phyloP scores from a whole-genome alignment of 768 basidiomycete genomes.

The Boletus rufocinnamomeus region DNA sequence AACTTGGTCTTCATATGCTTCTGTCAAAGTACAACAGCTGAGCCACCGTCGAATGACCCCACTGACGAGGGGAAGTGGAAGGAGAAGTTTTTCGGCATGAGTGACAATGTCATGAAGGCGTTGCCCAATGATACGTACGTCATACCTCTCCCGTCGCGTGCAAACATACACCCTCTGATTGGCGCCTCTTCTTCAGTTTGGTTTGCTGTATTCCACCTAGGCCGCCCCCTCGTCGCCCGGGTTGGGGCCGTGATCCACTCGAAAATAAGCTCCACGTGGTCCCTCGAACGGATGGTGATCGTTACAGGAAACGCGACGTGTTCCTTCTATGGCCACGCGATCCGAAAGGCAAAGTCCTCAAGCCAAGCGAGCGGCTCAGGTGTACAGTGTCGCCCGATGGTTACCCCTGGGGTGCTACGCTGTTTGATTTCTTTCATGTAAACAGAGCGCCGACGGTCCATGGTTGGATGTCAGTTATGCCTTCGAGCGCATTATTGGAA shows the following conservation, averaged over 20 bases:
- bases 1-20: background rate
- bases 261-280: constrained; percentile 8
- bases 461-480: background rate
- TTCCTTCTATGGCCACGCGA: constrained; percentile 31
- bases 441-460: background rate
- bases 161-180: background rate
- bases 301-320: constrained; percentile 14
- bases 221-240: background rate
- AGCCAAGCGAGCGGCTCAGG: background rate
- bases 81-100: background rate
- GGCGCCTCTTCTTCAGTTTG: background rate
- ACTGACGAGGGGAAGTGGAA: background rate
- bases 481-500: constrained; percentile 24
- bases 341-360: constrained; percentile 16
- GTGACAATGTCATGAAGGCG: background rate
- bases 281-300: background rate
- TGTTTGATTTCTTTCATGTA: constrained; percentile 30
- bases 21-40: background rate
- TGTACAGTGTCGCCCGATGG: constrained; percentile 27
- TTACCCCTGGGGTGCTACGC: constrained; percentile 30
- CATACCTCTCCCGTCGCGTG: too few relatives aligned
- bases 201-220: background rate
- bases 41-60: background rate
- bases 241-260: constrained; percentile 8
- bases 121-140: background rate